Base-by-base conservation (phyloP, 2,329 filamentous ascomycete genomes). In the Ophiostoma populinum region DNA sequence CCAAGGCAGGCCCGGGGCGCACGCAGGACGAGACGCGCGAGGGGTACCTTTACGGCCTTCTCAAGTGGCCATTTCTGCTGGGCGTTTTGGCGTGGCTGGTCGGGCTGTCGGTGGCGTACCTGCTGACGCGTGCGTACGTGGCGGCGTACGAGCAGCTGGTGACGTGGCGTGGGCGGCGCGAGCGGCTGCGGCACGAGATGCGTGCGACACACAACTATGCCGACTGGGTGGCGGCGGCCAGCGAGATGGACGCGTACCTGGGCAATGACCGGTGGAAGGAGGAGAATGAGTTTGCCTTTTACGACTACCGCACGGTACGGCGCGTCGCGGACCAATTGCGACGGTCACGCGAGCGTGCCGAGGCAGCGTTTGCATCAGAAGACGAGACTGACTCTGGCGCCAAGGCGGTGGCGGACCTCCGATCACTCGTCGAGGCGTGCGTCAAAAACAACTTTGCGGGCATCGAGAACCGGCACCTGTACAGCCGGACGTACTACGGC, bases 361-460 rank as follows among this genome's bases (percentile, higher is more conserved):
- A 79, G 52, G 50, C 52, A 8, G 51, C 50, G 22, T 56, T 66
- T 46, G 54, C 8, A 20, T n/a, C n/a, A 4, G 30, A 17, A 8
- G 24, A 22, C 46, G 36, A 41, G 5, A 44, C 53, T 25, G 47
- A 15, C 34, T 51, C 49, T 10, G 24, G 22, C 18, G 27, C 22
- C 6, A 33, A 36, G 37, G 41, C 49, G 10, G 58, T 59, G 24
- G 49, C 49, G 5, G 82, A 90, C 36, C 63, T 98, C 36, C 77
- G 75, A 42, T 67, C 67, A 1, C 57, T 95, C 40, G 62, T 92
- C 15, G 83, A 93, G 58, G 82, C 81, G 11, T 95, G 86, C 51
- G 79, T 94, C 47, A 98, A 94, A 66, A 92, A 86, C 56, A 95
- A 98, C 51, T 98, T 95, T 55, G 83, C 82, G 13, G 90, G 90